Conservation (phyloP, 2,329 filamentous ascomycete species). For the Tolypocladium tropicale region DNA sequence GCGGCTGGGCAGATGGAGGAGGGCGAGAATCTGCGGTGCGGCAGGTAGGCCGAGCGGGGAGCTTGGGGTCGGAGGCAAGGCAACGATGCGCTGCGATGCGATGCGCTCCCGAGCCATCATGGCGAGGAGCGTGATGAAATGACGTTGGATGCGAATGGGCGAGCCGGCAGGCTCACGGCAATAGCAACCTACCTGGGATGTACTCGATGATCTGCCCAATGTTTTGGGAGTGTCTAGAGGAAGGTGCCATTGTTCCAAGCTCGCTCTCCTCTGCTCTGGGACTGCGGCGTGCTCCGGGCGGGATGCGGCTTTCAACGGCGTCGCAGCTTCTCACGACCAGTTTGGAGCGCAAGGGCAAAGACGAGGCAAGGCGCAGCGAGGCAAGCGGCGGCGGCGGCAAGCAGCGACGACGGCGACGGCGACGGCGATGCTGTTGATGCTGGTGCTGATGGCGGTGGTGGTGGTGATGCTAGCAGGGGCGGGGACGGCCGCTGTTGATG, state of each 20-base stretch:
- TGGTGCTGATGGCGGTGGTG: background rate
- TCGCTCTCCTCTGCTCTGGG: constrained; percentile 5
- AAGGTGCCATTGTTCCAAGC: constrained; percentile 37
- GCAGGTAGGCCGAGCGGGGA: background rate
- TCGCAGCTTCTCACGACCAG: background rate
- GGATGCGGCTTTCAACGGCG: background rate
- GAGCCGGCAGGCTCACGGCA: background rate
- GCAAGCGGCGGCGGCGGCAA: background rate
- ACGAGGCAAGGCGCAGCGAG: background rate
- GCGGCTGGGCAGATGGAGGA: background rate
- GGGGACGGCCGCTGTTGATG: background rate
- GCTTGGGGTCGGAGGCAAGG: background rate
- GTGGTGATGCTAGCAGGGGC: background rate
- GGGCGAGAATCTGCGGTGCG: too few relatives aligned
- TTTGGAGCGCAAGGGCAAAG: background rate
- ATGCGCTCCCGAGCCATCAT: background rate
- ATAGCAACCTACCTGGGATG: constrained; percentile 64
- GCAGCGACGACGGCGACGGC: background rate
- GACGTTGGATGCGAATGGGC: background rate
- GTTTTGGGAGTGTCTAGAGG: constrained; percentile 40
- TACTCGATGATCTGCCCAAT: constrained; percentile 92
- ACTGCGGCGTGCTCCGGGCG: background rate
- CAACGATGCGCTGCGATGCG: background rate
- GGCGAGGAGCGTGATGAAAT: background rate
- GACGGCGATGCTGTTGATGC: background rate